Conservation (phyloP, 805 yeast genomes). For the Debaryomyces castellii region DNA sequence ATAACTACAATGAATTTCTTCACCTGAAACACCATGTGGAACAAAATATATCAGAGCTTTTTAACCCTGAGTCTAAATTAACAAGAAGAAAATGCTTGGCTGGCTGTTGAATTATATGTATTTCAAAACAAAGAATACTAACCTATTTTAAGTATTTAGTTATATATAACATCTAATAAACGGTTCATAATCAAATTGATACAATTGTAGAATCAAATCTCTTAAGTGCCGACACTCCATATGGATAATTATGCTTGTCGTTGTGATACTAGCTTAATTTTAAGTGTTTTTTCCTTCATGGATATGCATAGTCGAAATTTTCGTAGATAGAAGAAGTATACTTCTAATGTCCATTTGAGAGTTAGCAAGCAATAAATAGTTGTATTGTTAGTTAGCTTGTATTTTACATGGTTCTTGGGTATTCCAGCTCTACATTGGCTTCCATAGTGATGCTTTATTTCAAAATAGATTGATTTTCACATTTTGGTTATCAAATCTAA, state of each 20-base stretch:
- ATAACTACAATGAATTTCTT: constrained; percentile 57
- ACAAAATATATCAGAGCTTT: constrained; percentile 62
- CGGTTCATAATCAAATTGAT: neutral
- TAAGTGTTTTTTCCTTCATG: too few relatives aligned
- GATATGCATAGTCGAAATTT: too few relatives aligned
- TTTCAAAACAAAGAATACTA: neutral
- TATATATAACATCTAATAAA: neutral
- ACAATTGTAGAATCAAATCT: neutral
- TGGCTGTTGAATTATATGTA: neutral
- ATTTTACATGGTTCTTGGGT: too few relatives aligned
- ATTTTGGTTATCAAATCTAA: neutral
- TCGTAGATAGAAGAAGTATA: too few relatives aligned
- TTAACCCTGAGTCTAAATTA: constrained; percentile 55
- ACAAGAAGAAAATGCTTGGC: neutral
- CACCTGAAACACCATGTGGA: constrained; percentile 66
- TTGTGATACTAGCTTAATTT: too few relatives aligned
- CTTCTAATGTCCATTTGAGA: too few relatives aligned
- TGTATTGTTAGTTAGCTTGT: too few relatives aligned
- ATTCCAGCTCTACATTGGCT: too few relatives aligned
- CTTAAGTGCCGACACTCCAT: too few relatives aligned
- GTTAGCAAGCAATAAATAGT: too few relatives aligned
- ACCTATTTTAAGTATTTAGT: neutral
- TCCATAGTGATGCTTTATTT: too few relatives aligned
- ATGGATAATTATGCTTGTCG: too few relatives aligned
- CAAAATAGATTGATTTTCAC: neutral